Evolutionary conservation across 257 asterid genomes (phyloP), one percentile per base, ranked within the genome.

Genomic region (Petrea volubilis): DNA sequence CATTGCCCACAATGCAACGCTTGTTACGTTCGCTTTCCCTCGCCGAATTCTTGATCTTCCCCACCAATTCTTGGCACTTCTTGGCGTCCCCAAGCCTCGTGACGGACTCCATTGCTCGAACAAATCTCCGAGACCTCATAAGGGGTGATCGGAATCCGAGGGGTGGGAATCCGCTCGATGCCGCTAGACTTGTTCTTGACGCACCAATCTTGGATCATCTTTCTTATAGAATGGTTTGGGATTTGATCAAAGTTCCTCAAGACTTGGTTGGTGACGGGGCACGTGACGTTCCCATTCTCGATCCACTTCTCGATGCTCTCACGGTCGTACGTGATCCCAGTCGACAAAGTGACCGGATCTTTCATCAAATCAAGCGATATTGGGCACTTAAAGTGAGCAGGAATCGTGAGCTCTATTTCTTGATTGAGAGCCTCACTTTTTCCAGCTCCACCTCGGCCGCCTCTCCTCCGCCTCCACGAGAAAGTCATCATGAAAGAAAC

Each of bases 131-230:
- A 60, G 9, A 87, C 91, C 47, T 89, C 83, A 17, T 47, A 59
- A 0, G 88, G 82, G 2, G 80, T 49, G 6, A 88, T 56, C 0
- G 96, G 98, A 18, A 90, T 80, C 29, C 92, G 56, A 0, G 98
- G 98, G 0, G 98, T 93, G 2, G 98, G 91, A 20, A 93, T 86
- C 70, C 98, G 76, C 78, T 90, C 96, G 5, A 93, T 83, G 13
- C 97, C 98, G 52, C 57, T 59, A 3, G 95, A 78, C 60, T 67
- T 81, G 23, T 93, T 91, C 27, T 81, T 85, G 0, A 88, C 98
- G 57, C 98, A 90, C 98, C 98, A 93, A 40, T 83, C 94, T 74
- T 93, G 98, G 68, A 90, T 93, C 96, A 89, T 85, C 73, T 79
- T 86, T 57, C 98, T 73, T 5, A 89, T 75, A 40, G 87, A 65